Evolutionary conservation across 2,329 filamentous ascomycete genomes (phyloP).

Genomic region (Alternaria gansuensis): DNA sequence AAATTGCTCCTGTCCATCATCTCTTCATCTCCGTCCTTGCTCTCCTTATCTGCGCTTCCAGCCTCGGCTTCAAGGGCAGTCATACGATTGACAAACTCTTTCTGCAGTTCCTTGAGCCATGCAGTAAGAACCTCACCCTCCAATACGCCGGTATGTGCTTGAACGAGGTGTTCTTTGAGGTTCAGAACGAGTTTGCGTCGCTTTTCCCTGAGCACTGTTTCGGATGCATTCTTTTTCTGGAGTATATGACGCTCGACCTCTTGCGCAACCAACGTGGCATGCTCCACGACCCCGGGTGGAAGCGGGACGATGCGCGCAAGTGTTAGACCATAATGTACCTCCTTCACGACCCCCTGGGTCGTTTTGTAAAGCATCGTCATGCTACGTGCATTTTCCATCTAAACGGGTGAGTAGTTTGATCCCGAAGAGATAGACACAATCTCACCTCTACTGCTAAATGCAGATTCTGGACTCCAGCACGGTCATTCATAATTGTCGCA

Average conservation of each 20-base stretch:
- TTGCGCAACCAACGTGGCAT: conserved; percentile 72
- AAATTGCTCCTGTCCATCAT: conserved; percentile 23
- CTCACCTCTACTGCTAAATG: conserved; percentile 78
- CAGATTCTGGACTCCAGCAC: conserved; percentile 81
- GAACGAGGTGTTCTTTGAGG: conserved; percentile 74
- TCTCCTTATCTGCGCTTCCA: conserved; percentile 21
- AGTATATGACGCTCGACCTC: conserved; percentile 68
- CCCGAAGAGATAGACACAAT: conserved; percentile 8
- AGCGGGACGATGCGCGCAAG: conserved; percentile 79
- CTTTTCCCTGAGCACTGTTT: conserved; percentile 66
- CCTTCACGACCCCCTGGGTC: conserved; percentile 72
- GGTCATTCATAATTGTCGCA: conserved; percentile 75
- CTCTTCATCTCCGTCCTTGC: conserved; percentile 27
- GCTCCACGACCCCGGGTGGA: conserved; percentile 71
- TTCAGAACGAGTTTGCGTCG: conserved; percentile 77
- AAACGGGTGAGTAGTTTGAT: conserved; percentile 6
- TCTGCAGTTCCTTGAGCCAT: conserved; percentile 74
- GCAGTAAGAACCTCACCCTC: conserved; percentile 68
- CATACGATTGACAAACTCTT: conserved; percentile 79
- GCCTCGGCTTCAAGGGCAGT: conserved; percentile 66
- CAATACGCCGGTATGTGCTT: conserved; percentile 72
- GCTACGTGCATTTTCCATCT: conserved; percentile 61
- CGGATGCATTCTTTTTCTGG: conserved; percentile 66
- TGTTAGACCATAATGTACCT: conserved; percentile 83
- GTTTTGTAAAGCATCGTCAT: conserved; percentile 93